Evolutionary conservation across 805 yeast genomes (phyloP).

Genomic region (Jamesozyma lodderae): DNA sequence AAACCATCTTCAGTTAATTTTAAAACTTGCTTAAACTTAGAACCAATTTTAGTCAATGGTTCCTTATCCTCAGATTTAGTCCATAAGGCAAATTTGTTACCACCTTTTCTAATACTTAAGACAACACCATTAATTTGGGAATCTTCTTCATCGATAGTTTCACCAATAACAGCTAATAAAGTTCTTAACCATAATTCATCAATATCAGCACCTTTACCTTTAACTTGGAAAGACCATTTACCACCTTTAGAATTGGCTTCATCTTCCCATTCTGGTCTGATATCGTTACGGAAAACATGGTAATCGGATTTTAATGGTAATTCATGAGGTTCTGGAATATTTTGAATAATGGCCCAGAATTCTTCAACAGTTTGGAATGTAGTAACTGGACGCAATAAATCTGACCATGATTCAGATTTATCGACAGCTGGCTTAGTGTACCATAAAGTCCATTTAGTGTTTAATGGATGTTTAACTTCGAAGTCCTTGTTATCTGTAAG

Average conservation of each 20-base stretch:
- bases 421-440: conserved; percentile 87
- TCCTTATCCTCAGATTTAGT: conserved; percentile 64
- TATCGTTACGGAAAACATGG: conserved; percentile 86
- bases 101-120: conserved; percentile 74
- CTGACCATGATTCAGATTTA: conserved; percentile 79
- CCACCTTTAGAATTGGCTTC: conserved; percentile 81
- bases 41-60: conserved; percentile 69
- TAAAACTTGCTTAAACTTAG: conserved; percentile 76
- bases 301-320: conserved; percentile 89
- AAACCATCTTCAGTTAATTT: conserved; percentile 64
- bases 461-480: conserved; percentile 64
- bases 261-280: conserved; percentile 99
- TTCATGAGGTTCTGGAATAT: conserved; percentile 85
- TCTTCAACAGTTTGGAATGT: conserved; percentile 93
- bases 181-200: conserved; percentile 91
- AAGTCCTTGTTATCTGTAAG: conserved; percentile 24
- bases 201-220: conserved; percentile 51
- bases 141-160: conserved; percentile 76
- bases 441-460: conserved; percentile 93
- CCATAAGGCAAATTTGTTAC: conserved; percentile 86
- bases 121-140: conserved; percentile 92
- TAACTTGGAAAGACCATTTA: conserved; percentile 80
- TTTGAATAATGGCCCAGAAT: conserved; percentile 96
- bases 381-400: conserved; percentile 84
- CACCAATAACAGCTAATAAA: conserved; percentile 86